Conservation (phyloP, 176 grass and related monocot species). For the Otatea glauca region DNA sequence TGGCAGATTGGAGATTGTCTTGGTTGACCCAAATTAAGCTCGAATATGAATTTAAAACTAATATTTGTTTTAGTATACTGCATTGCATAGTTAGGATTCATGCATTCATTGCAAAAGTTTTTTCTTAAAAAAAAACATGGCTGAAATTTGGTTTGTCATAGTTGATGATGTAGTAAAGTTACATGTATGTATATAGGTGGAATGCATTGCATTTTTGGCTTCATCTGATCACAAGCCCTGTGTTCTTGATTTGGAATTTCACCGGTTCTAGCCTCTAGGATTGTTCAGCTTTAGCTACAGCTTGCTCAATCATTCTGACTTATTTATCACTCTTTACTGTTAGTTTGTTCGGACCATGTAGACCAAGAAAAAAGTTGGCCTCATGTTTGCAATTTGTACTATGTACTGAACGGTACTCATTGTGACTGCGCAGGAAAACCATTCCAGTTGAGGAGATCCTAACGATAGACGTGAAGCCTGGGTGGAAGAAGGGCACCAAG, state of each 20-base stretch:
- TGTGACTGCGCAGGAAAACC: conserved; percentile 54
- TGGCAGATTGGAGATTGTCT: background rate
- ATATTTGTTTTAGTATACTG: background rate
- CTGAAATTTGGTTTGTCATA: background rate
- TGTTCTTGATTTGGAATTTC: background rate
- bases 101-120: background rate
- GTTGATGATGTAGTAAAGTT: background rate
- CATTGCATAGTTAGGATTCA: background rate
- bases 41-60: background rate
- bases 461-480: conserved; percentile 88
- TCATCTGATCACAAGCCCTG: background rate
- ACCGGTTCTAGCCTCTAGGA: background rate
- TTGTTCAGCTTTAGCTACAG: background rate
- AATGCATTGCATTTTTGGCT: background rate
- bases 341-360: background rate
- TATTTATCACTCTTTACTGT: background rate
- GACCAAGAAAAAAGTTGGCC: background rate
- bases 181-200: background rate
- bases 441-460: conserved; percentile 84
- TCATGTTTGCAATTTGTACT: background rate
- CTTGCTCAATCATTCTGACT: background rate
- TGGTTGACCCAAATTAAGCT: background rate
- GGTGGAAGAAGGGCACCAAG: conserved; percentile 99
- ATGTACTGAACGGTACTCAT: background rate
- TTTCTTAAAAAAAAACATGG: background rate